A percentile compares a stretch with the other conserved stretches of the same genome.
Conservation (phyloP, 1,284 basidiomycete species). For the Kalmanozyma brasiliensis region DNA sequence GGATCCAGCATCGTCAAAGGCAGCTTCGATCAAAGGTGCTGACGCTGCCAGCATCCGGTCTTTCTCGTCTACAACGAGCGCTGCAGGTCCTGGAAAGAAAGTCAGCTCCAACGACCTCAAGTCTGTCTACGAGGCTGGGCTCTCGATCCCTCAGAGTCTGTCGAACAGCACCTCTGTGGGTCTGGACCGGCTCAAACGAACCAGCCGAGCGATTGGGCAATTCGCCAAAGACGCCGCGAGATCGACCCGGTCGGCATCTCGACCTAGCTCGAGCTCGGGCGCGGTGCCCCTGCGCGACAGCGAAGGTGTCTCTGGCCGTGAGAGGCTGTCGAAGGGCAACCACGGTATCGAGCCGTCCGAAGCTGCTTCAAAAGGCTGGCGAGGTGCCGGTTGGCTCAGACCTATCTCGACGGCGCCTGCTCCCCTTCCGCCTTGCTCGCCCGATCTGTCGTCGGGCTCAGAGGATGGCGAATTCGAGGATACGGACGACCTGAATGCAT, state of each 20-base stretch:
- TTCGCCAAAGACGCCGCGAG: constrained; percentile 30
- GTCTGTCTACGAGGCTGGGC: constrained; percentile 29
- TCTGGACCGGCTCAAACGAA: constrained; percentile 37
- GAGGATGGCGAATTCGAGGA: constrained; percentile 18
- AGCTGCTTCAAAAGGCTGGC: constrained; percentile 45
- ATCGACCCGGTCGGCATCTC: constrained; percentile 12
- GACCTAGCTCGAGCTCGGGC: constrained; percentile 16
- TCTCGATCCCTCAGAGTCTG: constrained; percentile 31
- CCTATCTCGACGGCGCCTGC: constrained; percentile 31
- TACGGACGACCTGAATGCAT: constrained; percentile 4
- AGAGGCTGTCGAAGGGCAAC: constrained; percentile 30
- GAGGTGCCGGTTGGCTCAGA: constrained; percentile 45
- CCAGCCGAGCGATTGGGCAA: constrained; percentile 28
- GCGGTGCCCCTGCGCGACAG: constrained; percentile 8
- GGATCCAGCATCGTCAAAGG: neutral
- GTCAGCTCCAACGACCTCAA: constrained; percentile 39
- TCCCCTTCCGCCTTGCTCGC: constrained; percentile 16
- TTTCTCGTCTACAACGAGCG: constrained; percentile 7
- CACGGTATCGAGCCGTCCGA: constrained; percentile 41
- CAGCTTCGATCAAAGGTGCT: constrained; percentile 4
- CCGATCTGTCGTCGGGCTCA: constrained; percentile 8
- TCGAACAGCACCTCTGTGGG: constrained; percentile 36
- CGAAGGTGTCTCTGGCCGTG: constrained; percentile 17
- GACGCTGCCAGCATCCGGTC: constrained; percentile 19
- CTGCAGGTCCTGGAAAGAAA: constrained; percentile 10